Conservation (phyloP, 2,329 filamentous ascomycete species). For the Pseudocercospora vitis region DNA sequence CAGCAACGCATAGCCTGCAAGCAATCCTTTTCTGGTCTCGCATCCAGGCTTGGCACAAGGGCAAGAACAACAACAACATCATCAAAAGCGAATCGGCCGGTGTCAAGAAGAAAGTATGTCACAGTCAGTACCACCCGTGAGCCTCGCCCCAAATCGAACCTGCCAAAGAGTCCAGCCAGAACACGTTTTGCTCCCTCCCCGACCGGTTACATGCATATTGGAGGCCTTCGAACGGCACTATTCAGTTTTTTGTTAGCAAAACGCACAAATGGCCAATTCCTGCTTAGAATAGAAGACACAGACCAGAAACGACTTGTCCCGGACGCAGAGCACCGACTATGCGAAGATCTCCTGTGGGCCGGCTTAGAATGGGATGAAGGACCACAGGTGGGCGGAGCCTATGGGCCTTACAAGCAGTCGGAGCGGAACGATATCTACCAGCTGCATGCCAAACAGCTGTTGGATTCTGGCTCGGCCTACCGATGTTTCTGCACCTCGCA, state of each 20-base stretch:
- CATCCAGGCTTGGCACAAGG: constrained; percentile 1
- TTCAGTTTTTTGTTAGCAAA: constrained; percentile 93
- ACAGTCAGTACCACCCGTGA: neutral
- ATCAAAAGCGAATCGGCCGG: too few species aligned
- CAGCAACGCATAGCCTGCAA: constrained; percentile 7
- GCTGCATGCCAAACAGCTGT: constrained; percentile 66
- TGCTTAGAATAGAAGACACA: constrained; percentile 91
- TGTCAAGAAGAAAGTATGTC: neutral
- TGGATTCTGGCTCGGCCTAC: constrained; percentile 75
- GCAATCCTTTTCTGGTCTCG: constrained; percentile 9
- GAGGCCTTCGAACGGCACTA: constrained; percentile 87
- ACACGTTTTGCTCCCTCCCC: constrained; percentile 95
- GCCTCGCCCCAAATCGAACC: constrained; percentile 33
- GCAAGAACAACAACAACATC: neutral
- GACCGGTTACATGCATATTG: constrained; percentile 89
- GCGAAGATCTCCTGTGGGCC: constrained; percentile 81
- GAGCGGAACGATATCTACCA: constrained; percentile 73
- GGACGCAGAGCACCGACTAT: constrained; percentile 75
- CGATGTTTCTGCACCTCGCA: constrained; percentile 80
- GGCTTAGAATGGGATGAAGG: constrained; percentile 94
- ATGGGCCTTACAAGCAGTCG: constrained; percentile 88
- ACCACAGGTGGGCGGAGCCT: constrained; percentile 75
- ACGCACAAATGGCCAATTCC: constrained; percentile 82
- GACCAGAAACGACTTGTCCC: constrained; percentile 82
- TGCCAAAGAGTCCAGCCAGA: constrained; percentile 62